Base-by-base conservation (phyloP, 2,329 filamentous ascomycete species). In the Davidsoniella virescens region DNA sequence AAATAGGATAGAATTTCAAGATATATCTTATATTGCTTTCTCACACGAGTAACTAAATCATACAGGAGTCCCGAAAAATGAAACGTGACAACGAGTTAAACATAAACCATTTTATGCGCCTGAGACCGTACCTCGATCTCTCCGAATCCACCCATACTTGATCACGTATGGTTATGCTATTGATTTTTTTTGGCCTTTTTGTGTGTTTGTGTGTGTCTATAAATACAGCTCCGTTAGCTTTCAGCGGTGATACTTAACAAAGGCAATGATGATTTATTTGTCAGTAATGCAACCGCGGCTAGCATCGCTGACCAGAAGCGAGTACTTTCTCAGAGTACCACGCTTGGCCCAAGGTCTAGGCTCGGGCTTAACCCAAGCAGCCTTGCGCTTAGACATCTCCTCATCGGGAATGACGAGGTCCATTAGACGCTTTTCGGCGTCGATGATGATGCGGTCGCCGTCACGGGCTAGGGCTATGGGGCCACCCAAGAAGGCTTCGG, bases 391-490 rank as follows among this genome's bases (percentile, higher is more conserved):
- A 9, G 65, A 70, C 59, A 85, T 67, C 64, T 86, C 83, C 51
- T 73, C 72, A 18, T 83, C 73, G 12, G 75, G 69, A 6, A 88
- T 72, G 38, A 82, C 69, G 3, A 86, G 69, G 75, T 87, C 64
- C 46, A 79, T 73, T 72, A 75, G 72, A 42, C 76, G 76, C 61
- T 78, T 77, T 63, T 88, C 82, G 0, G 87, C 84, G 59, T 94
- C 85, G 54, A 94, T 93, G 45, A 80, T 77, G 57, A 94, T 82
- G 52, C 72, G 72, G 62, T 94, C 87, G 23, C 87, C 87, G 57
- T 94, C 81, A 57, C 75, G 64, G n/a, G 92, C 82, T 9, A 94
- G 72, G 12, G 76, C 87, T 55, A 94, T 92, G 2, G 87, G 87
- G 0, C 87, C 87, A 46, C 87, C 87, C 56, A 84, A 84, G 61